Base-by-base conservation (phyloP, 2,329 filamentous ascomycete species). In the Helicocarpus griseus region DNA sequence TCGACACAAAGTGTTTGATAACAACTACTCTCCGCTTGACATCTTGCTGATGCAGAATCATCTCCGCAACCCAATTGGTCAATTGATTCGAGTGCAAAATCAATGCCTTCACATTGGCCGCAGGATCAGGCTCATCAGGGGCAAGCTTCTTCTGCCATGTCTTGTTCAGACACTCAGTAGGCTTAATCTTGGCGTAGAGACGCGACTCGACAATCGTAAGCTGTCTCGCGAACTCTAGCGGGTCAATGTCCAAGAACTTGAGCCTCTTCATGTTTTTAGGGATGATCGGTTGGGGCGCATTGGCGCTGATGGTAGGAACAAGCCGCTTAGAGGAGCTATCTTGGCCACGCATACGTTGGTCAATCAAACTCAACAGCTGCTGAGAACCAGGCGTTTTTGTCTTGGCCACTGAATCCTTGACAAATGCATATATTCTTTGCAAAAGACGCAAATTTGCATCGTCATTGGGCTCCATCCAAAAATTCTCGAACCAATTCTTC, bases 191-290 rank as follows among this genome's bases (percentile, higher is more conserved):
- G 60, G 86, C 88, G 63, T 97, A 98, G 1, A 97, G 77, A 55
- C 86, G 86, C 2, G 90, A 95, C 69, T 98, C 93, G 57, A 97
- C 95, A 58, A 98, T 93, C 0, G 93, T 98, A 56, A 98, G 77
- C 69, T 98, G 93, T 45, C 93, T 84, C n/a, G 93, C 93, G 69
- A 98, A 97, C 65, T 98, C 93, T 0, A 86, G 87, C 0, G 89
- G 83, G 65, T 98, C 93, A 60, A 98, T 96, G 65, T 98, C 93
- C 51, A 97, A 73, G 72, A 98, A 97, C 69, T 97, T 98, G 60
- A 98, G 80, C 71, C 96, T 98, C 79, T 93, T 96, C 89, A 98
- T 95, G 68, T 97, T 96, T 78, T 95, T 96, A 1, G 93, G 93
- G 67, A 96, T 82, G 64, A 97, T 96, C 1, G 93, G 89, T 33